phyloP scores from a whole-genome alignment of 441 rosid species.

The Gossypium davidsonii region DNA sequence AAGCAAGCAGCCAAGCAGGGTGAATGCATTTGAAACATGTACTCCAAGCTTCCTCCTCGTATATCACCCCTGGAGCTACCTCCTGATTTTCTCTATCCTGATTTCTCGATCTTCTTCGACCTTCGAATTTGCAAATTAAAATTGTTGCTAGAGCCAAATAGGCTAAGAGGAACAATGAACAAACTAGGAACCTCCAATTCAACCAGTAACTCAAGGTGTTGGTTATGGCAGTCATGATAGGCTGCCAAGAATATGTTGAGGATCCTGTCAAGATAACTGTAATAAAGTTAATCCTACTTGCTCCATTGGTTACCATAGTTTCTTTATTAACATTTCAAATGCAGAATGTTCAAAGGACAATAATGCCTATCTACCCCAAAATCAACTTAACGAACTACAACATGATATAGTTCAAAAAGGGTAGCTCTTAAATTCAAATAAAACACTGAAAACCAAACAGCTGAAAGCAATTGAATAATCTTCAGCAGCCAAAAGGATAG shows the following conservation, averaged over 20 bases:
- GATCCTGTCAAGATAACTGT: slow-evolving; percentile 53
- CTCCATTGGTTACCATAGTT: slow-evolving; percentile 22
- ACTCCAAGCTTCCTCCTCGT: slow-evolving; percentile 68
- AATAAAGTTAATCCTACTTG: slow-evolving; percentile 27
- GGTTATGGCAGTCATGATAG: slow-evolving; percentile 59
- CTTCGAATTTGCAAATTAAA: slow-evolving; percentile 72
- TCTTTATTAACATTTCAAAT: background rate
- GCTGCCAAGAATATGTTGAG: slow-evolving; percentile 43
- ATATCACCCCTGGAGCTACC: slow-evolving; percentile 32
- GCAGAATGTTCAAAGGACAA: background rate
- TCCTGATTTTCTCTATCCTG: slow-evolving; percentile 21
- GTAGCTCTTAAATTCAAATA: background rate
- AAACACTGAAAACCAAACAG: background rate
- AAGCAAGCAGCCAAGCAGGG: slow-evolving; percentile 69
- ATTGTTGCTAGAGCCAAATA: slow-evolving; percentile 41
- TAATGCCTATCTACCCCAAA: background rate
- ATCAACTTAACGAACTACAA: background rate
- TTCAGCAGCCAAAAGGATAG: too few species aligned
- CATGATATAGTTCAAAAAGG: background rate
- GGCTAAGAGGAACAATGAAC: slow-evolving; percentile 44
- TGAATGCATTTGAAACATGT: slow-evolving; percentile 52
- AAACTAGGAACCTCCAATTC: slow-evolving; percentile 75
- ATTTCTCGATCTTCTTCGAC: slow-evolving; percentile 27
- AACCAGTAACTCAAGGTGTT: slow-evolving; percentile 73
- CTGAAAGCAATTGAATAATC: background rate